Evolutionary conservation across 2,329 filamentous ascomycete genomes (phyloP).

Genomic region (Arthrobotrys sinensis): DNA sequence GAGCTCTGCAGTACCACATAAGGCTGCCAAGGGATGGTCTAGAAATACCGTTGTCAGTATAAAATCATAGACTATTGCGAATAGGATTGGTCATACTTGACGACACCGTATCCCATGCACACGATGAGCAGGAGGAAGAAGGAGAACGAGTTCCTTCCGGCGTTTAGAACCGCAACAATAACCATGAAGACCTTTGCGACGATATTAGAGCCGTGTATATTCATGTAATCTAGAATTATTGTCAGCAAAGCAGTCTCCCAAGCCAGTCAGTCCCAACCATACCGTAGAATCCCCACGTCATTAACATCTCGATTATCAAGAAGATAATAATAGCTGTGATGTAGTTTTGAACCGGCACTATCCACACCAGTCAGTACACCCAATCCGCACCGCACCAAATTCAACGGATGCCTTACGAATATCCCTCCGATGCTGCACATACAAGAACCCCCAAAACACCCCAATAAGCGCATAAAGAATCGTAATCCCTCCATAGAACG

Average conservation of each 20-base stretch:
- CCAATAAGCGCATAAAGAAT: constrained; percentile 92
- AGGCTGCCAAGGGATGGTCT: constrained; percentile 80
- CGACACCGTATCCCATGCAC: constrained; percentile 99
- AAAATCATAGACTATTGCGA: not conserved
- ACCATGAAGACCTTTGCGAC: constrained; percentile 89
- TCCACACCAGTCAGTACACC: constrained; percentile 65
- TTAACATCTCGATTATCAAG: constrained; percentile 93
- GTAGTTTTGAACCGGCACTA: constrained; percentile 97
- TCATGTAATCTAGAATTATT: constrained; percentile 81
- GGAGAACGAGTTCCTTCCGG: constrained; percentile 94
- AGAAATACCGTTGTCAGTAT: not conserved
- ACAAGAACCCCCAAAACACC: constrained; percentile 92
- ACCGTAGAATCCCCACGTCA: constrained; percentile 99
- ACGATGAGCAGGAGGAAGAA: constrained; percentile 98
- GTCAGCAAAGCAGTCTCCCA: constrained; percentile 66
- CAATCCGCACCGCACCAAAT: not conserved
- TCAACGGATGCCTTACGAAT: constrained; percentile 75
- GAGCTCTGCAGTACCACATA: constrained; percentile 92
- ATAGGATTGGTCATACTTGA: constrained; percentile 73
- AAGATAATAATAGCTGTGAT: constrained; percentile 97
- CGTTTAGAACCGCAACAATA: constrained; percentile 92
- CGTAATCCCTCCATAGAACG: constrained; percentile 94
- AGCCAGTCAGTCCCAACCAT: constrained; percentile 64
- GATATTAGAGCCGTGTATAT: constrained; percentile 86
- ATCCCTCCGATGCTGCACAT: constrained; percentile 93